Base-by-base conservation (phyloP, 257 asterid genomes). In the Nicotiana benthamiana region DNA sequence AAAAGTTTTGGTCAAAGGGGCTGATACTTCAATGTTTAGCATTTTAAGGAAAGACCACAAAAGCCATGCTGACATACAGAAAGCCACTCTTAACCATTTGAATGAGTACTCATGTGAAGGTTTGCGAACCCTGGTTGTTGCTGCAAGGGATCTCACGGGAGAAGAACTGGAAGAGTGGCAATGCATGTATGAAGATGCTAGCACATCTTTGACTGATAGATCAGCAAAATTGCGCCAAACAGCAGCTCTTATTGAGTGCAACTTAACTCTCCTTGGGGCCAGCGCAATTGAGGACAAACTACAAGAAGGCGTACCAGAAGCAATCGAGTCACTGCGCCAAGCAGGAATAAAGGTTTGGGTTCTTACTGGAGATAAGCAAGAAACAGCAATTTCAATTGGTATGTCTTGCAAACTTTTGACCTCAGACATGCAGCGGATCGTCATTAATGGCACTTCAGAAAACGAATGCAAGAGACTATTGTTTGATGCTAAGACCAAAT, bases 321-420 rank as follows among this genome's bases (percentile, higher is more conserved):
- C 97, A 81, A 96, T 96, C 56, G 98, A 96, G 86, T 92, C 97
- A 77, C 87, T 96, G 76, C 92, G 98, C 36, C 92, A 96, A 81
- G 99, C 99, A 24, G 99, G 99, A 83, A 91, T 96, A 70, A 96
- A 94, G 89, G 97, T 94, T 86, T 96, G 98, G 99, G 97, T 96
- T 83, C 94, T 96, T 82, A 96, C 99, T 53, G 99, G 99, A 59
- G 99, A 96, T 87, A 96, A 94, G 90, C 99, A 94, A 87, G 99
- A 96, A 87, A 96, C 99, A 9, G 99, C 99, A 65, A 90, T 96
- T 82, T 96, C 99, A 40, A 94, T 96, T 83, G 99, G 94, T 78
- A 93, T 91, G 83, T 94, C 99, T 84, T 96, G 97, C 89, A 90
- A 90, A 87, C 99, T 96, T 72, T 88, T 96, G 89, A 96, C 97